A percentile compares a stretch with the other conserved stretches of the same genome.
These are phyloP conservation scores for Oryza nivara DNA, from an alignment of 176 grass and related monocot species.

Conservation along the genomic window DNA sequence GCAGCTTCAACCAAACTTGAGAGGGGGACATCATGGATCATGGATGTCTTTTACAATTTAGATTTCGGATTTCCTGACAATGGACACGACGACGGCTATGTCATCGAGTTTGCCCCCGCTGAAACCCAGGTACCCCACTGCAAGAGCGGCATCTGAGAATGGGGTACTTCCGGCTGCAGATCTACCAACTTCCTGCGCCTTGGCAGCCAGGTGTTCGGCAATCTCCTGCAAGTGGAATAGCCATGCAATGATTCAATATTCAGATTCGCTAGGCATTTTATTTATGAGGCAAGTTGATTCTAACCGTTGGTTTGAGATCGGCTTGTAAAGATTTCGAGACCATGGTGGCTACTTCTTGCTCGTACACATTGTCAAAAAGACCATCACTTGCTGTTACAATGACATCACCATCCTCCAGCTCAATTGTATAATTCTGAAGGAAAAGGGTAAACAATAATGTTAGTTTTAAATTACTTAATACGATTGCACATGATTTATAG, in stretches of 20 bases:
- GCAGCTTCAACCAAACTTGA: conserved; percentile 2
- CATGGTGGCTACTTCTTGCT: conserved; percentile 69
- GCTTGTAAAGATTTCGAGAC: conserved; percentile 63
- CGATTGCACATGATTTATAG: neutral
- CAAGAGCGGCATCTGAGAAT: conserved; percentile 82
- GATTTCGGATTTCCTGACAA: conserved; percentile 50
- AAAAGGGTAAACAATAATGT: neutral
- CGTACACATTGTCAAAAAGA: conserved; percentile 82
- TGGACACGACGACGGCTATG: conserved; percentile 63
- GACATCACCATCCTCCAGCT: conserved; percentile 73
- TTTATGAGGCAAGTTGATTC: neutral
- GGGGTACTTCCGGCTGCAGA: conserved; percentile 75
- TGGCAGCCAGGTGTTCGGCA: conserved; percentile 58
- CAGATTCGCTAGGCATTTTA: neutral
- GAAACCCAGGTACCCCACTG: conserved; percentile 65
- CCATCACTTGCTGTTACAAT: conserved; percentile 77
- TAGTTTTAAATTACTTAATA: conserved; percentile 9
- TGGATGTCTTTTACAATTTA: conserved; percentile 20
- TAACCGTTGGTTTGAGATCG: conserved; percentile 68
- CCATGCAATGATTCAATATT: neutral
- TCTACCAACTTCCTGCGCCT: conserved; percentile 74
- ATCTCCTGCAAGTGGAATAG: conserved; percentile 67
- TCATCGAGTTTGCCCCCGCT: conserved; percentile 87
- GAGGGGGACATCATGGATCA: neutral
- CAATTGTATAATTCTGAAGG: conserved; percentile 70